Evolutionary conservation across 495 filamentous ascomycete genomes (phyloP), one percentile per base, ranked within the genome.

Genomic region (Lasiosphaeriaceae sp.): DNA sequence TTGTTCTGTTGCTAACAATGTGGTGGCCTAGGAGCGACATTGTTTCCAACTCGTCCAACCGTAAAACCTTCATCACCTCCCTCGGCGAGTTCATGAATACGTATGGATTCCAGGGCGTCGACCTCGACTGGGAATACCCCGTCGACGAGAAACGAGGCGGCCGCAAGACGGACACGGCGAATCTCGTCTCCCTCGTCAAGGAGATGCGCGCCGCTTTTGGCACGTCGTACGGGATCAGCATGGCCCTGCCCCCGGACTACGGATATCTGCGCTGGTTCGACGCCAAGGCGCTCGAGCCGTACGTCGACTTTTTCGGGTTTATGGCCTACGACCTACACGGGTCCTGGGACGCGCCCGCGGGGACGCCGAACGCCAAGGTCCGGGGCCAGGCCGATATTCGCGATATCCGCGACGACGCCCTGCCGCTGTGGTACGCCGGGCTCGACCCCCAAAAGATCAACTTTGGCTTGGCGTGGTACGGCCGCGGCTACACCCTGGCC

Each of bases 51-150:
- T n/a, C n/a, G n/a, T n/a, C n/a, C n/a, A 67, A 65, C 35, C 53
- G 61, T 2, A 20, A 61, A 11, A 39, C 34, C 0, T 72, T 73
- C 54, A 35, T 70, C 23, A 47, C 56, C 3, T 50, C 47, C 1
- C 11, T 64, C 2, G 23, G 62, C 8, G 12, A 19, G 2, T 61
- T 55, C 31, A 26, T 67, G 47, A 16, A 5, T 17, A 39, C 46
- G 8, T 53, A 67, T 49, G 63, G 50, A 16, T 64, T 59, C 29
- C 61, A 59, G 50, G 85, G 84, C 1, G 64, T 83, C 1, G 82
- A 86, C 57, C 46, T 86, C 12, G 83, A 84, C 60, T 85, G 82
- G 66, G 63, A 82, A 29, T 83, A 82, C 60, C 78, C 79, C 0
- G 72, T 41, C 0, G 66, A 72, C 2, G 23, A 43, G 8, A 75